These are phyloP conservation scores for Capronia coronata DNA, from an alignment of 2,329 filamentous ascomycete species.

Conservation along the genomic window DNA sequence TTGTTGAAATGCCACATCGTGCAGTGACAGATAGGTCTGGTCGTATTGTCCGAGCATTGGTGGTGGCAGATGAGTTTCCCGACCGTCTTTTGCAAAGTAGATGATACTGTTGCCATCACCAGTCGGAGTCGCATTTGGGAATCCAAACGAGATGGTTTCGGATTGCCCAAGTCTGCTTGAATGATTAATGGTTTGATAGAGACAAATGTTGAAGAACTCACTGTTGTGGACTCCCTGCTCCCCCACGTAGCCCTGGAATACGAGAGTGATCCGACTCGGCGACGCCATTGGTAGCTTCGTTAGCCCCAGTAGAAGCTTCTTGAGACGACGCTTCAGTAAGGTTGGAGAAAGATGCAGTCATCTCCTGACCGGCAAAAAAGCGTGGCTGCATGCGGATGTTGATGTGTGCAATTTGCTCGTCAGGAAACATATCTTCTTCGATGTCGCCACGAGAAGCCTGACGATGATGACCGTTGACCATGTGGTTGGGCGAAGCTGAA, in stretches of 20 bases:
- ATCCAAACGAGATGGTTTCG: constrained; percentile 20
- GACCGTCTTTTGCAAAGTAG: constrained; percentile 26
- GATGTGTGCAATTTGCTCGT: constrained; percentile 26
- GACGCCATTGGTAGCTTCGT: constrained; percentile 6
- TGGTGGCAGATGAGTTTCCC: constrained; percentile 21
- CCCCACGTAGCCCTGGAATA: constrained; percentile 22
- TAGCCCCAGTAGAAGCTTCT: constrained; percentile 2
- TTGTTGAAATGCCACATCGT: constrained; percentile 29
- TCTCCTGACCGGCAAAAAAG: constrained; percentile 7
- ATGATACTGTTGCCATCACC: constrained; percentile 17
- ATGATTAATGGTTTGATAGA: constrained; percentile 8
- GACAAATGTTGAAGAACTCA: constrained; percentile 10
- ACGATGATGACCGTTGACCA: constrained; percentile 22
- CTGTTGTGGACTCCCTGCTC: constrained; percentile 25
- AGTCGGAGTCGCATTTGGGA: constrained; percentile 6
- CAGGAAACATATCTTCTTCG: constrained; percentile 27
- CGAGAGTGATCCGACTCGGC: constrained; percentile 5
- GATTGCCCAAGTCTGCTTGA: constrained; percentile 19
- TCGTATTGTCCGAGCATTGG: constrained; percentile 31
- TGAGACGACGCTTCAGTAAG: constrained; percentile 6
- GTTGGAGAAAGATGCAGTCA: constrained; percentile 2
- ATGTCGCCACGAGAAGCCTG: constrained; percentile 20
- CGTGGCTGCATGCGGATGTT: constrained; percentile 27
- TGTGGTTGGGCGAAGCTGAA: constrained; percentile 3
- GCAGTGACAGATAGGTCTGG: constrained; percentile 29